Evolutionary conservation across 2,329 filamentous ascomycete species (phyloP).

Genomic region (Fusarium metavorans): DNA sequence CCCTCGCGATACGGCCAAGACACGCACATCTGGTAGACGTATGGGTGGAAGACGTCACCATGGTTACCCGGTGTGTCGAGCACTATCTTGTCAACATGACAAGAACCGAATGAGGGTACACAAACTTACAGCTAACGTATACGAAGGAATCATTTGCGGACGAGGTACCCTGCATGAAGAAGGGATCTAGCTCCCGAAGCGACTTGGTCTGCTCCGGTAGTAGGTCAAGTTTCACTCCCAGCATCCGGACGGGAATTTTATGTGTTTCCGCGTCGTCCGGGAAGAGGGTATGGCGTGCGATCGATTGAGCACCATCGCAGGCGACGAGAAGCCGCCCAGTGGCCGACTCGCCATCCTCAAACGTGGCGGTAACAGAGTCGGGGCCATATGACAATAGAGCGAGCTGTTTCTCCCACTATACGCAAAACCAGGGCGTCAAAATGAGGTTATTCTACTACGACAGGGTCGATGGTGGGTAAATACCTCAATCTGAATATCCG

Average conservation of each 20-base stretch:
- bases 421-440: not conserved
- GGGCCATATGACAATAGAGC: slow-evolving; percentile 43
- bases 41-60: slow-evolving; percentile 48
- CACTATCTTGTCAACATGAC: slow-evolving; percentile 46
- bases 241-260: slow-evolving; percentile 60
- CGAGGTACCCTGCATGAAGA: slow-evolving; percentile 66
- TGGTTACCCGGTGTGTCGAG: slow-evolving; percentile 62
- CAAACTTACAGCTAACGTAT: slow-evolving; percentile 62
- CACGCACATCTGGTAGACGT: slow-evolving; percentile 62
- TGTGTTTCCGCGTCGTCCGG: slow-evolving; percentile 49
- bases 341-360: slow-evolving; percentile 58
- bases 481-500: slow-evolving; percentile 61
- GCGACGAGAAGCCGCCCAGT: slow-evolving; percentile 60
- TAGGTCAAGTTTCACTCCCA: slow-evolving; percentile 60
- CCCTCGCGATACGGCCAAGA: slow-evolving; percentile 61
- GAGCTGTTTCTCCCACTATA: slow-evolving; percentile 57
- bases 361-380: slow-evolving; percentile 55
- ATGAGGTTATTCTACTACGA: not conserved
- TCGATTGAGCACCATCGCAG: slow-evolving; percentile 63
- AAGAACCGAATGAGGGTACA: not conserved
- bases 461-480: not conserved
- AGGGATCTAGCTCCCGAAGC: slow-evolving; percentile 62
- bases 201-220: slow-evolving; percentile 55
- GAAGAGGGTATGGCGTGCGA: slow-evolving; percentile 54
- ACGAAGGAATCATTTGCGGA: slow-evolving; percentile 63